phyloP scores from a whole-genome alignment of 2,329 filamentous ascomycete genomes.

The Venturia asperata region DNA sequence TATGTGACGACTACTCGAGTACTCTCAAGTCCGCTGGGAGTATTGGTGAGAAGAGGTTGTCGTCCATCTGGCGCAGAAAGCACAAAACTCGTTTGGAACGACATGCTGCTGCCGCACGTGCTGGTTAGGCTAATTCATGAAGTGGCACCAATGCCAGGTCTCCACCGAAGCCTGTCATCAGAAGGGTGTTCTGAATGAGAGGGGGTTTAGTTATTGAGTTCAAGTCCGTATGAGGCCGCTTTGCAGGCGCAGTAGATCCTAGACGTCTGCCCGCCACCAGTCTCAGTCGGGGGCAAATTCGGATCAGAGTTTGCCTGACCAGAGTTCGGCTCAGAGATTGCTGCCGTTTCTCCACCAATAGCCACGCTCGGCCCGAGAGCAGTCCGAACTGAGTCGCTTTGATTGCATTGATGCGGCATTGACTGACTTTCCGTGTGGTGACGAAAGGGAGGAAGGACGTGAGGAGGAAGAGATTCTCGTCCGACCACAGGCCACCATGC shows the following conservation, averaged over 20 bases:
- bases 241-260: not conserved
- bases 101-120: not conserved
- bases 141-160: not conserved
- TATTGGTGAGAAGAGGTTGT: constrained; percentile 7
- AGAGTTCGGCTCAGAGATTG: not conserved
- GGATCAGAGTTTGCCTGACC: not conserved
- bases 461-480: not conserved
- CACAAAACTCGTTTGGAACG: not conserved
- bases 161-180: not conserved
- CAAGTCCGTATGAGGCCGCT: not conserved
- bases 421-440: not conserved
- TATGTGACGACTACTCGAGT: constrained; percentile 31
- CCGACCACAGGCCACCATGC: not conserved
- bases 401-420: not conserved
- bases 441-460: not conserved
- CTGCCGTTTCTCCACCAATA: not conserved
- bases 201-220: not conserved
- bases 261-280: not conserved
- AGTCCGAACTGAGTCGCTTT: too few species aligned
- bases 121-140: not conserved
- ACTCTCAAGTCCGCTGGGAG: not conserved
- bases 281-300: not conserved
- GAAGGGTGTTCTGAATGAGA: not conserved
- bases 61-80: not conserved
- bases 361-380: not conserved